Conservation (phyloP, 2,329 filamentous ascomycete genomes). For the Alternaria sp. region DNA sequence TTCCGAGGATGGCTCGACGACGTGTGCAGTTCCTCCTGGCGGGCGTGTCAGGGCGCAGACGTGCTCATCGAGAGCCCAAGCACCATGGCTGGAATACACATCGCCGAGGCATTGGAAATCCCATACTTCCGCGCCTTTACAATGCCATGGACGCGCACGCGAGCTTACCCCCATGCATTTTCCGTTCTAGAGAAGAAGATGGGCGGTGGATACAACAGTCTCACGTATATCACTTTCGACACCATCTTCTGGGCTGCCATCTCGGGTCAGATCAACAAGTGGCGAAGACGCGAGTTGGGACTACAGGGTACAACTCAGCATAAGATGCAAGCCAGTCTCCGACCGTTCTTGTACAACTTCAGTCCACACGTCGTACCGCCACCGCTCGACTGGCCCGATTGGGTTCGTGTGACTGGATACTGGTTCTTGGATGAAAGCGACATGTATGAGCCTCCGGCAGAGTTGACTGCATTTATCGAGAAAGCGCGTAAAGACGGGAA, state of each 20-base stretch:
- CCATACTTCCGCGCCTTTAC: constrained; percentile 98
- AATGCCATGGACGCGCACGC: constrained; percentile 97
- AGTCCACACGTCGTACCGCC: constrained; percentile 92
- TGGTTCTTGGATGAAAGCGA: constrained; percentile 88
- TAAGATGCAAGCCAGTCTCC: constrained; percentile 94
- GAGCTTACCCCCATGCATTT: constrained; percentile 96
- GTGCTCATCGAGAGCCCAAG: constrained; percentile 94
- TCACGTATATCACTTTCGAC: constrained; percentile 96
- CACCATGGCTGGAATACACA: constrained; percentile 97
- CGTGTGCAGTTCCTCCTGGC: constrained; percentile 81
- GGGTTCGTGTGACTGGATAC: constrained; percentile 96
- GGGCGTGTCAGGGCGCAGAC: constrained; percentile 84
- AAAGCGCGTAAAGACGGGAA: constrained; percentile 81
- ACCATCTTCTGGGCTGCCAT: constrained; percentile 96
- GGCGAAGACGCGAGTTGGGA: constrained; percentile 82
- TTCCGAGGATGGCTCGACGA: constrained; percentile 97
- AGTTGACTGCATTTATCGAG: constrained; percentile 82
- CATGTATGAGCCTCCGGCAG: constrained; percentile 75
- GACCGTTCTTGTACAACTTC: constrained; percentile 99
- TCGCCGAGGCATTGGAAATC: constrained; percentile 89
- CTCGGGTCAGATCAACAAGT: constrained; percentile 87
- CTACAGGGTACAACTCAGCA: constrained; percentile 83
- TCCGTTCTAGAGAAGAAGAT: constrained; percentile 91
- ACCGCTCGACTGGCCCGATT: constrained; percentile 94
- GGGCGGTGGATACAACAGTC: constrained; percentile 93